These are phyloP conservation scores for Crithidia brevicula DNA, from an alignment of 208 protist species.

Conservation along the genomic window DNA sequence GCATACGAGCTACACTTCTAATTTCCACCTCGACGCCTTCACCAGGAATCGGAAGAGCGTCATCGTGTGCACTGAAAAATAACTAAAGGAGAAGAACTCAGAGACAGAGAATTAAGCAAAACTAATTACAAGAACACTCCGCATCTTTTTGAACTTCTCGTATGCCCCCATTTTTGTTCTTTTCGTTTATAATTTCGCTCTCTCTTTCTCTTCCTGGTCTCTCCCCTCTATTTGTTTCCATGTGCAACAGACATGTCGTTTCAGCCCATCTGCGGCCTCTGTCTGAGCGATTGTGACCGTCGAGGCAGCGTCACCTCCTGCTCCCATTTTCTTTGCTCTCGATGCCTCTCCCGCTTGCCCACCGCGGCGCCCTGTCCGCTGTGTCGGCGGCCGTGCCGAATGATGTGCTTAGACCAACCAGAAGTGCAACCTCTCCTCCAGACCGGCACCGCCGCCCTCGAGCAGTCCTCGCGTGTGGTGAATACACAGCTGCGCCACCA, in stretches of 20 bases:
- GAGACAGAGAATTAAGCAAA: too few species aligned
- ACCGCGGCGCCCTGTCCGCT: constrained; percentile 57
- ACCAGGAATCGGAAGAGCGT: too few species aligned
- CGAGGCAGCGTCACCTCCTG: constrained; percentile 76
- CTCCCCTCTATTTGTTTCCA: too few species aligned
- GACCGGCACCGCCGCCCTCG: constrained; percentile 42
- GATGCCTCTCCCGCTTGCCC: constrained; percentile 63
- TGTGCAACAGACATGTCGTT: constrained; percentile 81
- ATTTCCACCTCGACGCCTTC: too few species aligned
- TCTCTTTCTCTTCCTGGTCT: background rate
- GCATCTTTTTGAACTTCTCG: background rate
- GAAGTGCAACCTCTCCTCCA: constrained; percentile 53
- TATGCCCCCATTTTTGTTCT: background rate
- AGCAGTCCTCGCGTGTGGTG: constrained; percentile 36
- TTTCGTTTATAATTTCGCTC: background rate
- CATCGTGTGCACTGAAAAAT: too few species aligned
- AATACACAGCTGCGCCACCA: constrained; percentile 68
- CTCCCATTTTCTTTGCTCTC: constrained; percentile 86
- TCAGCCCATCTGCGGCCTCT: constrained; percentile 83
- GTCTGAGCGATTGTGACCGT: constrained; percentile 73
- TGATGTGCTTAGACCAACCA: constrained; percentile 37
- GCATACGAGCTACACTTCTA: too few species aligned
- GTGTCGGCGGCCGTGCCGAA: constrained; percentile 62
- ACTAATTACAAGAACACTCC: too few species aligned
- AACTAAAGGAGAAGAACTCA: too few species aligned